Base-by-base conservation (phyloP, 495 filamentous ascomycete species). In the Xylaria acuta region DNA sequence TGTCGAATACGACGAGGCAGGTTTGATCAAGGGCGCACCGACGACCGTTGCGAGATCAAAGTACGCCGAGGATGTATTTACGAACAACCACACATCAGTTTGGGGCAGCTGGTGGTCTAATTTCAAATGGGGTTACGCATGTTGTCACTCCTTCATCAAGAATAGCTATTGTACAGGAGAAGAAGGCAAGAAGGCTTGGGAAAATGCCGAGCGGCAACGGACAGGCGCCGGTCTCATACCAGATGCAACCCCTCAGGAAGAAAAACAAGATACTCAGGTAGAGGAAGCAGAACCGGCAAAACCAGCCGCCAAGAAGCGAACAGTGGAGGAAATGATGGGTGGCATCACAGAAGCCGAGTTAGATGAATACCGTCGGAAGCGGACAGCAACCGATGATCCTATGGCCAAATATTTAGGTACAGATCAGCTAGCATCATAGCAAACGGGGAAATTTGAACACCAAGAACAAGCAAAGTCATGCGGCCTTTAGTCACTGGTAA, bases 101-200 rank as follows among this genome's bases (percentile, higher is more conserved):
- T 99, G 95, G 93, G 96, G 96, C 45, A 97, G 94, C 77, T 99
- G 96, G 96, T 99, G 96, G 96, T 87, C 88, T 53, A 90, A 93
- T 69, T 98, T 97, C 83, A 86, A 92, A 82, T 99, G 96, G 96
- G 96, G 97, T n/a, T 99, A 97, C 80, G 88, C 93, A 32, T 99
- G 96, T 82, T 99, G 96, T 85, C 94, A 93, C 80, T 97, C 94
- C 2, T 91, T 90, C 7, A 88, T 96, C 54, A 97, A 97, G 84
- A 98, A 98, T 78, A 97, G 93, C 78, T 99, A 98, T 76, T 99
- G 96, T 82, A 98, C 97, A 1, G 97, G 96, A 22, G 93, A 94
- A 64, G 90, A 91, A 69, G 95, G 94, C 20, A 94, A 88, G 79
- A 81, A 81, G 64, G 93, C 93, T 1, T 92, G 91, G 78, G 89